A percentile compares a stretch with the other conserved stretches of the same genome.
These are phyloP conservation scores for Aaosphaeria pasadenensis DNA, from an alignment of 2,329 filamentous ascomycete genomes.

Conservation along the genomic window DNA sequence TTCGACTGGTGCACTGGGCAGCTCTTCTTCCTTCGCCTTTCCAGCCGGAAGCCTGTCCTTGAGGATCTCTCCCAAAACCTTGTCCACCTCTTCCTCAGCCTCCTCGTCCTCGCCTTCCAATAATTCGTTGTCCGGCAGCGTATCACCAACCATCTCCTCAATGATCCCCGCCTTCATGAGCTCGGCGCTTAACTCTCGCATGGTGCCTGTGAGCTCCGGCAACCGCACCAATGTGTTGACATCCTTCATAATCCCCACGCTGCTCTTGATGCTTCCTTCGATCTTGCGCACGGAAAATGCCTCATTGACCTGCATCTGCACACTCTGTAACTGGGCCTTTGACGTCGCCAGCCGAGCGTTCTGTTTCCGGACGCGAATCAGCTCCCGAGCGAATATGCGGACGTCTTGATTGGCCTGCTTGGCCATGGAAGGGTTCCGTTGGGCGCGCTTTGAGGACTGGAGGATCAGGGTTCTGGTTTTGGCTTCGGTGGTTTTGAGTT, in stretches of 20 bases:
- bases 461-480: conserved; percentile 78
- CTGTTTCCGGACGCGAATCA: conserved; percentile 78
- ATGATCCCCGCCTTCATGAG: conserved; percentile 94
- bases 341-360: conserved; percentile 72
- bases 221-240: conserved; percentile 82
- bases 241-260: conserved; percentile 94
- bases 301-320: conserved; percentile 97
- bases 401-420: conserved; percentile 79
- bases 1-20: conserved; percentile 55
- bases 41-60: conserved; percentile 74
- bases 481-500: conserved; percentile 71
- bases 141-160: conserved; percentile 93
- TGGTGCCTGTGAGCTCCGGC: conserved; percentile 83
- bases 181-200: conserved; percentile 83
- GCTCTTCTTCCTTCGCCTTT: conserved; percentile 53
- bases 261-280: conserved; percentile 82
- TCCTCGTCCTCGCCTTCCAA: conserved; percentile 72
- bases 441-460: conserved; percentile 74
- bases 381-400: conserved; percentile 82
- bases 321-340: conserved; percentile 87
- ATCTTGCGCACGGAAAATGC: conserved; percentile 95
- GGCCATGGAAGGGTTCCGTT: conserved; percentile 74
- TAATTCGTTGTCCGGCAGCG: conserved; percentile 66
- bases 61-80: conserved; percentile 85
- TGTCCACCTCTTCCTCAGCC: conserved; percentile 75